Conservation (phyloP, 78 protist species). For the Pigoraptor vietnamica region DNA sequence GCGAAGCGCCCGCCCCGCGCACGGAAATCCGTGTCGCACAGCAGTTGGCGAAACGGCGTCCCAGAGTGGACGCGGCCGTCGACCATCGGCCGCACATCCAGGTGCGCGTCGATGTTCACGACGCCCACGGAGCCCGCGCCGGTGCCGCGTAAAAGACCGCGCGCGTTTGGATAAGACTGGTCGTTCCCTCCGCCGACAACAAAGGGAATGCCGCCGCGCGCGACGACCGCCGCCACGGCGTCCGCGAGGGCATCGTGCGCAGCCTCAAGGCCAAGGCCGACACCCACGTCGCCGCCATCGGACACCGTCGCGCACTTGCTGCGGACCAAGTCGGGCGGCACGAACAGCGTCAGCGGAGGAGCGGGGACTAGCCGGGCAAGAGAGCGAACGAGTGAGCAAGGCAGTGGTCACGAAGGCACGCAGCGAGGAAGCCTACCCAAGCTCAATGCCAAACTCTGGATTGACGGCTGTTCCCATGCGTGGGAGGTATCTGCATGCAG, state of each 20-base stretch:
- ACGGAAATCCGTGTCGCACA: neutral
- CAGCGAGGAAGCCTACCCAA: neutral
- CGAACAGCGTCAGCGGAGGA: too few species aligned
- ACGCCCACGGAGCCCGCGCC: slow-evolving; percentile 13
- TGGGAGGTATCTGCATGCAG: neutral
- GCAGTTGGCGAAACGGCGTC: slow-evolving; percentile 45
- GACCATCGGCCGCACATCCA: slow-evolving; percentile 43
- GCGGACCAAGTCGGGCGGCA: neutral
- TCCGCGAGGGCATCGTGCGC: neutral
- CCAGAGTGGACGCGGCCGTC: slow-evolving; percentile 44
- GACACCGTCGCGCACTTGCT: neutral
- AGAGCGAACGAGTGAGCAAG: too few species aligned
- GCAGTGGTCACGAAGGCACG: too few species aligned
- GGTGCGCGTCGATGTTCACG: slow-evolving; percentile 53
- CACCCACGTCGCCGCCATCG: neutral
- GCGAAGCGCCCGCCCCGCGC: neutral
- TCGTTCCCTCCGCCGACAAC: slow-evolving; percentile 63
- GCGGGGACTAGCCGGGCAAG: too few species aligned
- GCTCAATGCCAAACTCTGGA: slow-evolving; percentile 12
- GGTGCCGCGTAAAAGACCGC: neutral
- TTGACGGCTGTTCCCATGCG: slow-evolving; percentile 31
- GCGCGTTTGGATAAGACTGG: slow-evolving; percentile 34
- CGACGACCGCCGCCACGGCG: neutral
- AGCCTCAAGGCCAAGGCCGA: neutral
- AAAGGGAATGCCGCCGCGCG: slow-evolving; percentile 31